Evolutionary conservation across 768 basidiomycete genomes (phyloP).

Genomic region (Leccinum pellstonianum): DNA sequence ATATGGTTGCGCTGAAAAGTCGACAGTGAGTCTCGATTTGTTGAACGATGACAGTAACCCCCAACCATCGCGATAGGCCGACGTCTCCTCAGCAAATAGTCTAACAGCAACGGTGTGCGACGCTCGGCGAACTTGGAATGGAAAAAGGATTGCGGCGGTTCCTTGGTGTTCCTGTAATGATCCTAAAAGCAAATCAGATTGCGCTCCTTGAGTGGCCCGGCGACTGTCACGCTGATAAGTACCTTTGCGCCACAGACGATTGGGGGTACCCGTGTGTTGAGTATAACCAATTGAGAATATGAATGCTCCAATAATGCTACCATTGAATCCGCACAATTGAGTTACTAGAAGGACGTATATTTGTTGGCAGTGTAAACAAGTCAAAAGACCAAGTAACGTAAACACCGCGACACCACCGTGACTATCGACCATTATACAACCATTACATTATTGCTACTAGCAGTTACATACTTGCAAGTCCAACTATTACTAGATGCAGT

Average conservation of each 20-base stretch:
- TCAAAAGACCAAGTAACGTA: too few species aligned
- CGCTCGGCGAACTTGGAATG: neutral
- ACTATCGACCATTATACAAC: too few species aligned
- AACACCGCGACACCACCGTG: too few species aligned
- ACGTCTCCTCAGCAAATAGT: neutral
- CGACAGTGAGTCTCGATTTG: neutral
- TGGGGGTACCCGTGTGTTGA: too few species aligned
- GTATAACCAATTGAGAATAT: too few species aligned
- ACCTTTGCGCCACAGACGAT: neutral
- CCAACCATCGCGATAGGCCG: neutral
- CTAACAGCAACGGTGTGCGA: neutral
- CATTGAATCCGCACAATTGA: too few species aligned
- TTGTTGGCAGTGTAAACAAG: too few species aligned
- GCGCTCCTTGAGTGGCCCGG: neutral
- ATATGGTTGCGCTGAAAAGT: neutral
- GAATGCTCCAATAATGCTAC: too few species aligned
- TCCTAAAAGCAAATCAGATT: neutral
- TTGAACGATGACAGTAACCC: neutral
- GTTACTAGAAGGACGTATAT: too few species aligned
- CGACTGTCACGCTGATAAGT: neutral
- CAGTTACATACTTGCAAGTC: neutral
- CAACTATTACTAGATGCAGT: neutral
- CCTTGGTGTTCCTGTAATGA: neutral
- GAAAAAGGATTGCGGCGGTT: neutral
- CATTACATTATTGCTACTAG: too few species aligned